Base-by-base conservation (phyloP, 169 alveolate species). In the Plasmodium billcollinsi region DNA sequence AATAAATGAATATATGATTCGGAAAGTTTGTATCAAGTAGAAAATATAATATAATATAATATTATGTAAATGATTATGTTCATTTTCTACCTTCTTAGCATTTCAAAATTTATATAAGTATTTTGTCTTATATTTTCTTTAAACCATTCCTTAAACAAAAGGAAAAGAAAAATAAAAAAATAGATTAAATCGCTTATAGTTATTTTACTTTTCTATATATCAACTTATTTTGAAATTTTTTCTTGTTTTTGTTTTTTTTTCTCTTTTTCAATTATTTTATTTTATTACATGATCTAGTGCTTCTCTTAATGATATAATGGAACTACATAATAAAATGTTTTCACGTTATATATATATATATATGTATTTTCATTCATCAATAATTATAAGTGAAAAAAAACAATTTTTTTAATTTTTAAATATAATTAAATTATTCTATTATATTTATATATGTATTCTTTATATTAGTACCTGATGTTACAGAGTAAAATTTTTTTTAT, bases 231-330 rank as follows among this genome's bases (percentile, higher is more conserved):
- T 56, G 2, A 11, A 56, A 15, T 18, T 6, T 56, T 56, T 56
- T 6, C 7, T 12, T 20, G 1, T 56, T 52, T 52, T 14, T 52
- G 14, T 56, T 69, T n/a, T 20, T 3, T 18, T 33, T 52, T 24
- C 26, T 24, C 29, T 24, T 24, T 24, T 24, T 24, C 29, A 24
- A 24, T 24, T 24, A 24, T 24, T 24, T n/a, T n/a, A 7, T 74
- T 62, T 7, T 8, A 47, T 75, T 75, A 75, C 88, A 33, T 75
- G 75, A 75, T 75, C 73, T 59, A 75, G 74, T 33, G 74, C 88
- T 63, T 75, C 88, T 54, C 62, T 47, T 33, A 56, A 26, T 20
- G 88, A 61, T 15, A 75, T 75, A 73, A 75, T 75, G 12, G 88
- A 75, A 67, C 88, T 75, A 21, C 61, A 56, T 26, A 6, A 29